phyloP scores from a whole-genome alignment of 768 basidiomycete genomes.

The Porpolomopsis calyptriformis region DNA sequence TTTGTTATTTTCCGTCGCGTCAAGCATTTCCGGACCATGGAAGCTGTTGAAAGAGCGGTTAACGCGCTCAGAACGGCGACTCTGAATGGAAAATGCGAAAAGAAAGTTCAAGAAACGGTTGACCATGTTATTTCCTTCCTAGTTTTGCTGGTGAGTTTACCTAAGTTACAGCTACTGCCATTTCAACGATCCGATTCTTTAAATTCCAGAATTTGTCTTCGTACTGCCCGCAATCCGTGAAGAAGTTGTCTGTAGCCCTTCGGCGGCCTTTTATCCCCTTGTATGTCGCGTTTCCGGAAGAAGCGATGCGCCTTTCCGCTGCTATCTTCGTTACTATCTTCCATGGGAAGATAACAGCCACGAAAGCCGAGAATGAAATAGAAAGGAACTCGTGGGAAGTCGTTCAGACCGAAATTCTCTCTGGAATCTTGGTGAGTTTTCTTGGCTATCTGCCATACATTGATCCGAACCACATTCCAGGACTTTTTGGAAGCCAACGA shows the following conservation, averaged over 20 bases:
- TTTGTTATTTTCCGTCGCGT: no score
- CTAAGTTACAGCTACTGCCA: background rate
- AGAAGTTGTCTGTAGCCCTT: constrained; percentile 30
- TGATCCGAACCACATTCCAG: constrained; percentile 7
- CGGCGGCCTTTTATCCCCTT: constrained; percentile 34
- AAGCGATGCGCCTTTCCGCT: constrained; percentile 31
- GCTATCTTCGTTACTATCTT: constrained; percentile 31
- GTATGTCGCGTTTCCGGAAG: constrained; percentile 28
- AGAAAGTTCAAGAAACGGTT: constrained; percentile 24
- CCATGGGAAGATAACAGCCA: constrained; percentile 22
- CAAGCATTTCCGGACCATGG: constrained; percentile 3
- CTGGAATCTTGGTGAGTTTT: constrained; percentile 38
- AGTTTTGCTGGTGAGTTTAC: constrained; percentile 30
- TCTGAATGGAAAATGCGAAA: constrained; percentile 17
- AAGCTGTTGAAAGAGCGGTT: constrained; percentile 19
- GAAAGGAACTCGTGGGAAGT: constrained; percentile 31
- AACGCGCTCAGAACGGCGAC: constrained; percentile 22
- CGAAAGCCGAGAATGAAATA: constrained; percentile 15
- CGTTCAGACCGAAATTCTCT: constrained; percentile 36
- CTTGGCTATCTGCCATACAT: background rate
- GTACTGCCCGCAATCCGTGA: constrained; percentile 26
- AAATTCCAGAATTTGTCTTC: constrained; percentile 27
- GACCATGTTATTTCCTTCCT: constrained; percentile 32
- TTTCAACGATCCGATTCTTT: background rate
- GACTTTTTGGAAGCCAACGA: constrained; percentile 23